Evolutionary conservation across 1,284 basidiomycete species (phyloP), one percentile per base, ranked within the genome.

Genomic region (Termitomyces sp.): DNA sequence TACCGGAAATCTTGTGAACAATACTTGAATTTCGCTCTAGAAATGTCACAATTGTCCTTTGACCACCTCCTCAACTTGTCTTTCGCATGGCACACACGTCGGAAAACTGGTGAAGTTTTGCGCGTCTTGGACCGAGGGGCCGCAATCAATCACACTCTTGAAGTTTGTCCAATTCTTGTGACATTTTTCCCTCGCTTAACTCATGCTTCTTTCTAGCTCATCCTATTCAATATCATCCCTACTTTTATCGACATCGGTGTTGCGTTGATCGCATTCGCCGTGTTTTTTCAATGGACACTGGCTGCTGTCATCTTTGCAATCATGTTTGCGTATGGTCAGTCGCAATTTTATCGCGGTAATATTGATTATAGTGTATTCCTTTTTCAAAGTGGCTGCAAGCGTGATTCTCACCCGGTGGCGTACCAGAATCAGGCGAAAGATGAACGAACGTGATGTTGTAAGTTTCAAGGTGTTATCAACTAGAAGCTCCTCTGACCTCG

Each of bases 91-190:
- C 88, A 94, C 70, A 86, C 83, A 10, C 81, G 80, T 58, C 80
- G 93, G 78, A 65, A 89, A 81, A 71, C 91, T 77, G 58, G 90
- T 80, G 64, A 96, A 86, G 71, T 95, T 80, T 39, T 98, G 81
- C 73, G 92, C 84, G 65, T 81, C 83, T 60, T 98, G 83, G 82
- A 98, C 86, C 73, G 92, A 86, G 78, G 93, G 83, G 75, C 95
- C 85, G 73, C 92, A 81, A 76, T 95, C 78, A 68, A 95, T 84
- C 68, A 91, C 80, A 63, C 90, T 76, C 45, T 95, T 81, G 77
- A 83, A 86, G 91, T 90, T 59, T 53, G 77, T 70, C 19, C 7
- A 24, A 17, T 13, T 36, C 5, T 17, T 50, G 49, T 2, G 12
- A 28, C 12, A 24, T 38, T 19, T n/a, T 24, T 10, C 28, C 24